Conservation (phyloP, 441 rosid genomes). For the Sinapis alba region DNA sequence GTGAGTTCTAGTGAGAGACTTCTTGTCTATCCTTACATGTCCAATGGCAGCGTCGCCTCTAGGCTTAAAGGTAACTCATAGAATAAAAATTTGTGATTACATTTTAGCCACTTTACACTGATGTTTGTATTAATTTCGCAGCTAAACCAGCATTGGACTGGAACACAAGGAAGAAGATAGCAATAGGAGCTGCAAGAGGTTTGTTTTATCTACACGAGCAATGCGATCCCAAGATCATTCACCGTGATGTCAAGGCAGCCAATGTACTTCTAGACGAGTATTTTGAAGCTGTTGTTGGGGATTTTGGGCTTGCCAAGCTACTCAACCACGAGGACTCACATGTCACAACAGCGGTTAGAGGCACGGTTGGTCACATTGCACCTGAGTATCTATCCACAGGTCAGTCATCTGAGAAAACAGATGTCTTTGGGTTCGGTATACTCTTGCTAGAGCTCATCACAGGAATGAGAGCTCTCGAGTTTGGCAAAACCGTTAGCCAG, state of each 20-base stretch:
- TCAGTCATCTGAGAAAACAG: constrained; percentile 91
- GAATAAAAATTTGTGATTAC: no score
- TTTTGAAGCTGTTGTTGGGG: constrained; percentile 88
- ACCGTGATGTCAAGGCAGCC: constrained; percentile 92
- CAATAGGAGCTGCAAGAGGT: constrained; percentile 85
- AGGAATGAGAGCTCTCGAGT: constrained; percentile 89
- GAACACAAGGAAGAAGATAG: constrained; percentile 83
- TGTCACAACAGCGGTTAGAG: constrained; percentile 90
- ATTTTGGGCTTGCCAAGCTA: constrained; percentile 90
- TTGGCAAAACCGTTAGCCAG: constrained; percentile 73
- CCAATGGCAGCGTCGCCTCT: constrained; percentile 90
- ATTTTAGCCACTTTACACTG: neutral
- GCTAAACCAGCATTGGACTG: constrained; percentile 84
- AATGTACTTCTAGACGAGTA: constrained; percentile 79
- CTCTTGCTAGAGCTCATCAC: constrained; percentile 88
- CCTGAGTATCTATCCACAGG: constrained; percentile 93
- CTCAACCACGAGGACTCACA: constrained; percentile 88
- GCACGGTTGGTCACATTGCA: constrained; percentile 93
- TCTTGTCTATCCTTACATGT: constrained; percentile 88
- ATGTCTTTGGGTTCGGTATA: constrained; percentile 91
- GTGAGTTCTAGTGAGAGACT: constrained; percentile 70
- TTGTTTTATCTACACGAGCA: constrained; percentile 89
- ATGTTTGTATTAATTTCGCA: constrained; percentile 28
- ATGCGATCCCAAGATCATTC: constrained; percentile 91
- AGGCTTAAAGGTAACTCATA: constrained; percentile 69